Evolutionary conservation across 257 asterid species (phyloP).

Genomic region (Solanum microdontum): DNA sequence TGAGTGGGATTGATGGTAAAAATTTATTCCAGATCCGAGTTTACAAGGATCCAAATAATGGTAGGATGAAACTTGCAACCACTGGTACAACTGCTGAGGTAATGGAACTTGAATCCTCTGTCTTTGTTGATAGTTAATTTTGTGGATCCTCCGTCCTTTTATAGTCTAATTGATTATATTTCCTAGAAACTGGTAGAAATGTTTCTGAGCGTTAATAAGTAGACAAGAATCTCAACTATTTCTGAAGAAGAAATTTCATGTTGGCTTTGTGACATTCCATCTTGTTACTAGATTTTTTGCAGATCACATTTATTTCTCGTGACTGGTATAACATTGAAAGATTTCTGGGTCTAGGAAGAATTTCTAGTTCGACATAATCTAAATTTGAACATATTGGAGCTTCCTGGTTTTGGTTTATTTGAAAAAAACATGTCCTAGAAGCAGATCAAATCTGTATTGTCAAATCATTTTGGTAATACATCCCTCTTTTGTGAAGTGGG

Average conservation of each 20-base stretch:
- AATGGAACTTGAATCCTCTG: not conserved
- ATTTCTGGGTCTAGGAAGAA: not conserved
- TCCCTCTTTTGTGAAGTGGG: not conserved
- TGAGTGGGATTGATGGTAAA: constrained; percentile 4
- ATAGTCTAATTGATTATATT: not conserved
- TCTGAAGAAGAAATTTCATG: not conserved
- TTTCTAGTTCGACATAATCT: not conserved
- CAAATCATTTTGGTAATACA: not conserved
- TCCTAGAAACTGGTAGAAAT: not conserved
- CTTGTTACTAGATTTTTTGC: not conserved
- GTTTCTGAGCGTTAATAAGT: not conserved
- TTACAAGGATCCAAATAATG: constrained; percentile 40
- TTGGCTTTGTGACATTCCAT: not conserved
- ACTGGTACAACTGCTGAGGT: constrained; percentile 98
- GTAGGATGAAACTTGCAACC: constrained; percentile 46
- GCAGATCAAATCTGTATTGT: not conserved
- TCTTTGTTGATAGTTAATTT: not conserved
- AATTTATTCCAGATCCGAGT: constrained; percentile 55
- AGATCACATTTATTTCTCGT: not conserved
- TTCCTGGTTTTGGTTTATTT: not conserved
- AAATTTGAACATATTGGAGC: not conserved
- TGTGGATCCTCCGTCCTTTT: not conserved
- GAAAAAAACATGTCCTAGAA: not conserved
- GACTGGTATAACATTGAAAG: not conserved
- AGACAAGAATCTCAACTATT: not conserved